Evolutionary conservation across 305 asterid genomes (phyloP), one percentile per base, ranked within the genome.

Genomic region (Caryopteris hybrid): DNA sequence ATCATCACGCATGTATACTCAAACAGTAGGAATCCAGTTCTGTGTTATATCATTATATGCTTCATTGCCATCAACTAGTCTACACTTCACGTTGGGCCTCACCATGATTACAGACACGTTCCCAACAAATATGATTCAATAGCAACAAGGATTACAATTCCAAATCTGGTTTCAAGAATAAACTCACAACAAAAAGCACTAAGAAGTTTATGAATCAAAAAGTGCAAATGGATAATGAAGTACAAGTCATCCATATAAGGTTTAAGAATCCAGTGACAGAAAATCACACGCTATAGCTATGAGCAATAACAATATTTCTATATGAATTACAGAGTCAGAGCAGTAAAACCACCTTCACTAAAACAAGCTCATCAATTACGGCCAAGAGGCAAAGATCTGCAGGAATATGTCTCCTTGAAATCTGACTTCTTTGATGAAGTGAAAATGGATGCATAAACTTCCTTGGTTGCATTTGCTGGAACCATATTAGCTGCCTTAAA

Each of bases 361-460:
- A 56, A 47, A 74, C 48, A 61, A 65, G 54, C 64, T 53, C 50
- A 68, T 88, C 82, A 94, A 72, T 94, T 91, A 59, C 99, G 79
- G 62, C 98, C 99, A 29, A 91, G 92, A 2, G 99, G 97, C 86
- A 95, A 61, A n/a, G 99, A 91, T 54, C 98, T 84, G 80, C 97
- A 95, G 52, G 81, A 48, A 53, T 73, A 95, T 0, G 99, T 95
- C 86, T 95, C 97, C 86, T 83, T 95, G 65, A 91, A 87, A 70
- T 85, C 86, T 0, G 88, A 72, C 79, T 89, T 91, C 80, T 75
- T 86, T 1, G 97, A 89, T 2, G 99, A 94, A 53, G 98, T 91
- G 75, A 94, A 94, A 56, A 94, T 73, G 5, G 98, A 94, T 0
- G 87, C 91, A 74, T 94, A 91, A 18, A 94, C 86, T 16, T 80